Conservation (phyloP, 2,329 filamentous ascomycete species). For the Chaetomium strumarium region DNA sequence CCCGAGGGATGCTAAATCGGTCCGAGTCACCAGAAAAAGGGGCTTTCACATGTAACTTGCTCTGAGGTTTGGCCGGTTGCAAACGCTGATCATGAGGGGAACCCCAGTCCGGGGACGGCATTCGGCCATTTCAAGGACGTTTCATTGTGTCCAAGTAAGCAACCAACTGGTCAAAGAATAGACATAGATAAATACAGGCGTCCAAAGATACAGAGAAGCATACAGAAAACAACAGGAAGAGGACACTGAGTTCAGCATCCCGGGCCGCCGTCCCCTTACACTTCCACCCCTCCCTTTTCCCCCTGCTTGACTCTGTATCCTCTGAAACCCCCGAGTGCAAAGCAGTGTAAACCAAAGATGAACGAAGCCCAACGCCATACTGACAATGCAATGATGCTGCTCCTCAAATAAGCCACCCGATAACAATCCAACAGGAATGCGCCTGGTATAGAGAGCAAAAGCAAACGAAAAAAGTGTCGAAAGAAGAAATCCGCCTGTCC, state of each 20-base stretch:
- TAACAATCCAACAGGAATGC: neutral
- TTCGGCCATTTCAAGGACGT: no score
- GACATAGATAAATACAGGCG: slow-evolving; percentile 4
- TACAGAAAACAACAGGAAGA: neutral
- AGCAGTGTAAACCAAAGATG: neutral
- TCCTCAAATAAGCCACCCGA: neutral
- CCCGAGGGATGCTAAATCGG: no score
- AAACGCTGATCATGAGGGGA: no score
- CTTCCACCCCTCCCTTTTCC: neutral
- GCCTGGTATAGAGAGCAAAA: neutral
- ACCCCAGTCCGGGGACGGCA: no score
- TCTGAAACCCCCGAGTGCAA: neutral
- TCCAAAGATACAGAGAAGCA: neutral
- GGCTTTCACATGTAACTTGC: no score
- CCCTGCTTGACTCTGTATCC: neutral
- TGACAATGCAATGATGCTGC: slow-evolving; percentile 10
- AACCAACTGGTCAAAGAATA: neutral
- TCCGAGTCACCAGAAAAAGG: no score
- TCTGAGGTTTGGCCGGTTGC: no score
- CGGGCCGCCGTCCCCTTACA: neutral
- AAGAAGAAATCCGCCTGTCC: neutral
- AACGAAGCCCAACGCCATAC: slow-evolving; percentile 5
- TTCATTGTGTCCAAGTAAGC: neutral
- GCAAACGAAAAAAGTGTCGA: neutral
- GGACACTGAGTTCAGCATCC: neutral